Evolutionary conservation across 2,329 filamentous ascomycete genomes (phyloP).

Genomic region (Trichoderma endophyticum): DNA sequence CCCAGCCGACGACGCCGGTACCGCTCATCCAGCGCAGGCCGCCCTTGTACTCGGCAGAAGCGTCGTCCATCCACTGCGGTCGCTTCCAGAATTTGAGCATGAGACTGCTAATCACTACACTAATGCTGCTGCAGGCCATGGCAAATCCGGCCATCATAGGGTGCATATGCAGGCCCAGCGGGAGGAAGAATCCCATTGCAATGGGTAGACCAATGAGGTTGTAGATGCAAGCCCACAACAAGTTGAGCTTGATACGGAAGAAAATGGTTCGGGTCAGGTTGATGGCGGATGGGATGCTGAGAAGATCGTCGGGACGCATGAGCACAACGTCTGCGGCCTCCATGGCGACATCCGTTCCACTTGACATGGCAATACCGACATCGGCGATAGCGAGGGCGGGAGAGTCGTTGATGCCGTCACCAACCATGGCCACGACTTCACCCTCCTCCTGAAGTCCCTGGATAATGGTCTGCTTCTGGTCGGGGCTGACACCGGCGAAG

Average conservation of each 20-base stretch:
- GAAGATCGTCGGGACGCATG: slow-evolving; percentile 87
- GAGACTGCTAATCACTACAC: slow-evolving; percentile 79
- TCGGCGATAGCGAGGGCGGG: slow-evolving; percentile 90
- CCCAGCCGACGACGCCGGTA: slow-evolving; percentile 41
- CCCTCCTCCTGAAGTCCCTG: slow-evolving; percentile 70
- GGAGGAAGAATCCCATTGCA: slow-evolving; percentile 93
- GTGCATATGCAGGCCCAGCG: slow-evolving; percentile 81
- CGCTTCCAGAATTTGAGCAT: slow-evolving; percentile 83
- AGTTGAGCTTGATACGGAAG: slow-evolving; percentile 86
- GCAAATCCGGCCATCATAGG: slow-evolving; percentile 93
- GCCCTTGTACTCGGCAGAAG: slow-evolving; percentile 57
- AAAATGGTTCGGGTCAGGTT: slow-evolving; percentile 83
- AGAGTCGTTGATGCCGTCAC: slow-evolving; percentile 97
- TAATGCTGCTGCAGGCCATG: slow-evolving; percentile 89
- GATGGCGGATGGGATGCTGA: slow-evolving; percentile 86
- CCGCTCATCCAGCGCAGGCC: slow-evolving; percentile 43
- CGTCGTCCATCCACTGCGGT: slow-evolving; percentile 81
- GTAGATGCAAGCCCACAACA: slow-evolving; percentile 90
- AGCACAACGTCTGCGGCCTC: slow-evolving; percentile 95
- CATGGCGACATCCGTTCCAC: slow-evolving; percentile 94
- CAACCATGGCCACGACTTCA: slow-evolving; percentile 89
- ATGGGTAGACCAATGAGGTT: slow-evolving; percentile 89
- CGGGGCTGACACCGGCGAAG: slow-evolving; percentile 81
- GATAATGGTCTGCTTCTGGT: slow-evolving; percentile 87
- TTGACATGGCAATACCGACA: slow-evolving; percentile 88